Conservation (phyloP, 768 basidiomycete genomes). For the Rossbeevera mucosa region DNA sequence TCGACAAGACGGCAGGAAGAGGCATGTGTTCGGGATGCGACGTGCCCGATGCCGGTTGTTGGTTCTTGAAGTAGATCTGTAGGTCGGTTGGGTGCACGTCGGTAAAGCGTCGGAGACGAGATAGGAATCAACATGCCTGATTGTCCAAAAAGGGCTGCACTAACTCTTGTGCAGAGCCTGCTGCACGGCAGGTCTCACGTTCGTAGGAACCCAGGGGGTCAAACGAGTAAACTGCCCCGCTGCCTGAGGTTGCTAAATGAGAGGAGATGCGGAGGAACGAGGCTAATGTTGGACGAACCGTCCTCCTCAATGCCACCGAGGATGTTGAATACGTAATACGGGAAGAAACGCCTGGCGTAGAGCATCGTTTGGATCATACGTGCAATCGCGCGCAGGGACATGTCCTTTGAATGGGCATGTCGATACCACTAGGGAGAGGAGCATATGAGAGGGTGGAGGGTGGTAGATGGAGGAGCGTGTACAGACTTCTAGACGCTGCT, state of each 20-base stretch:
- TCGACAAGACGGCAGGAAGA: constrained; percentile 68
- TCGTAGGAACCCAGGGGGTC: constrained; percentile 99
- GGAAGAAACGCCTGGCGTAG: constrained; percentile 94
- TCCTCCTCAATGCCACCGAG: constrained; percentile 95
- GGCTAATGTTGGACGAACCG: constrained; percentile 51
- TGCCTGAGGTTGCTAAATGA: constrained; percentile 46
- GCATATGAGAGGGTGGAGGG: not conserved
- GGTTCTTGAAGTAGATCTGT: constrained; percentile 98
- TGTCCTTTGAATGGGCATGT: constrained; percentile 94
- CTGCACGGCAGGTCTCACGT: constrained; percentile 93
- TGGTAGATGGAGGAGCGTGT: not conserved
- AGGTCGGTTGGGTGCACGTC: constrained; percentile 40
- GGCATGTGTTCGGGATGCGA: constrained; percentile 80
- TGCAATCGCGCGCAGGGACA: constrained; percentile 96
- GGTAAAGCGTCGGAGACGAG: constrained; percentile 42
- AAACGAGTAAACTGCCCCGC: constrained; percentile 98
- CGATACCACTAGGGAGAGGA: constrained; percentile 76
- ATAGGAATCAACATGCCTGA: constrained; percentile 59
- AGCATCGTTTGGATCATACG: constrained; percentile 98
- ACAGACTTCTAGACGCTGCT: constrained; percentile 89
- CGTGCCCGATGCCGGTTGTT: constrained; percentile 65
- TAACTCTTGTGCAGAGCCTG: constrained; percentile 90
- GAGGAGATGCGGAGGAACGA: not conserved
- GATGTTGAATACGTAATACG: constrained; percentile 96
- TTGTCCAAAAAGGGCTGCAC: constrained; percentile 99